phyloP scores from a whole-genome alignment of 106 monocot genomes.

The Platanthera guangdongensis region DNA sequence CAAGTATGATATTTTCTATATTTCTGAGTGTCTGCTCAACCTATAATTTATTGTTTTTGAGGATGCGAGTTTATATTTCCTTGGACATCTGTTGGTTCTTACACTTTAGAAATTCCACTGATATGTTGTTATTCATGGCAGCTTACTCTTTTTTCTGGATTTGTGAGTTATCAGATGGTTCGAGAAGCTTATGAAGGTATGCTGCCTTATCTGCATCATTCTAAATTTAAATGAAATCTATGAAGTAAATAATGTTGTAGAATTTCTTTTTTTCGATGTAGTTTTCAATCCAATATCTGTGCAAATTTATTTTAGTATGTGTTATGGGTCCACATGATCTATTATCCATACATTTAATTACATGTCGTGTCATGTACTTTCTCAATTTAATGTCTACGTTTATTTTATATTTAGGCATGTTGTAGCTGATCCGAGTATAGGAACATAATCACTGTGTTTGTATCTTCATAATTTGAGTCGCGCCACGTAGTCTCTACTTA shows the following conservation, averaged over 20 bases:
- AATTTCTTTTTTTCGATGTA: not conserved
- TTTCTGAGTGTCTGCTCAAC: not conserved
- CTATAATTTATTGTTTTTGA: constrained; percentile 1
- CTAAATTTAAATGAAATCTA: not conserved
- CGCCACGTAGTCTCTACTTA: too few species aligned
- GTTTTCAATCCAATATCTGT: not conserved
- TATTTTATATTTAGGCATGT: too few species aligned
- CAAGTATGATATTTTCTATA: not conserved
- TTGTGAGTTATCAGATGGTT: constrained; percentile 89
- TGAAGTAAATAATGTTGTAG: not conserved
- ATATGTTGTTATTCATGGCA: constrained; percentile 23
- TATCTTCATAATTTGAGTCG: too few species aligned
- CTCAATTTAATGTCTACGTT: too few species aligned
- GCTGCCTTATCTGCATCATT: not conserved
- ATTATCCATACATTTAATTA: too few species aligned
- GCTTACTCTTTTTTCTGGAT: constrained; percentile 97
- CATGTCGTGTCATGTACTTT: too few species aligned
- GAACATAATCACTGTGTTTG: too few species aligned
- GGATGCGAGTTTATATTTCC: not conserved
- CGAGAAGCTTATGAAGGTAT: constrained; percentile 86
- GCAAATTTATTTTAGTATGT: not conserved
- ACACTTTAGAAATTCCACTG: constrained; percentile 10
- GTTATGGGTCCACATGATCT: too few species aligned
- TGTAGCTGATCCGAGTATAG: too few species aligned
- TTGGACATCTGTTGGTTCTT: constrained; percentile 5